phyloP scores from a whole-genome alignment of 176 grass and related monocot species.

The Aegilops tauschii region DNA sequence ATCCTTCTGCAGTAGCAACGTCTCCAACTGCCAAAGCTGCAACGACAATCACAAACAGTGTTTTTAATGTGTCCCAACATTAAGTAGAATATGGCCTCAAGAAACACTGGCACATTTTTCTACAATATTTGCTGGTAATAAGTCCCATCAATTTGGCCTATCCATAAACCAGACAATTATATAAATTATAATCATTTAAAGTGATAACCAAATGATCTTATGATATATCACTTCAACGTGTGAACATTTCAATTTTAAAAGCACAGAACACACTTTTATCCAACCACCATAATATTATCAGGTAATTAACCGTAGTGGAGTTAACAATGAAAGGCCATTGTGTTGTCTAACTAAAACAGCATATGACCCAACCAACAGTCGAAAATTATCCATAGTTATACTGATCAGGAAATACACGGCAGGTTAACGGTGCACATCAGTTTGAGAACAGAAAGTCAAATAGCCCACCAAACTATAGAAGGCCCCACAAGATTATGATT shows the following conservation, averaged over 20 bases:
- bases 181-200: background rate
- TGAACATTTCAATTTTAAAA: background rate
- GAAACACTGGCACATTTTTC: background rate
- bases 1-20: slow-evolving; percentile 87
- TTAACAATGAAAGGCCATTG: background rate
- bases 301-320: background rate
- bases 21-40: slow-evolving; percentile 95
- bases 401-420: background rate
- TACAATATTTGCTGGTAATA: background rate
- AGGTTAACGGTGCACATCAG: slow-evolving; percentile 25
- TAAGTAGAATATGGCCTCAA: background rate
- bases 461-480: slow-evolving; percentile 22
- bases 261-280: background rate
- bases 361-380: background rate
- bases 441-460: slow-evolving; percentile 24
- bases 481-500: slow-evolving; percentile 37
- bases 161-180: background rate
- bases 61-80: background rate
- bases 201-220: background rate
- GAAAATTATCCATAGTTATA: background rate
- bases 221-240: background rate
- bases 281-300: background rate
- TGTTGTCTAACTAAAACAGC: background rate
- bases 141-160: background rate
- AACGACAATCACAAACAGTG: slow-evolving; percentile 23